phyloP scores from a whole-genome alignment of 2,329 filamentous ascomycete species.

The Venturia pyrina region DNA sequence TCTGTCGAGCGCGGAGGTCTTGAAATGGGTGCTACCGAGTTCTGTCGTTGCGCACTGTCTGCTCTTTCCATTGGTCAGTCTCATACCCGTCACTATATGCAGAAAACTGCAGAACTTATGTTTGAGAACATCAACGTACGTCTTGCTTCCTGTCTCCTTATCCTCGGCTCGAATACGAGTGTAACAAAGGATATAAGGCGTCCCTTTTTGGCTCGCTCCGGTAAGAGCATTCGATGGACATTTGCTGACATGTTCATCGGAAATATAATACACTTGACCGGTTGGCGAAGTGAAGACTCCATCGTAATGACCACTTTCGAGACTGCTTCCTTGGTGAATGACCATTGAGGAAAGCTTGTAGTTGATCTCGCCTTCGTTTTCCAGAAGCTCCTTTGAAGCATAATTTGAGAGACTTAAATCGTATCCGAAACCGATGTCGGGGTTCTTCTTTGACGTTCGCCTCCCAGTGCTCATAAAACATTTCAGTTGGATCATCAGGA shows the following conservation, averaged over 20 bases:
- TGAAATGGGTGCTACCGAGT: background rate
- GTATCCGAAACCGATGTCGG: background rate
- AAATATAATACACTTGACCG: background rate
- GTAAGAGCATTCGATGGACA: background rate
- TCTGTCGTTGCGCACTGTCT: background rate
- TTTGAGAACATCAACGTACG: background rate
- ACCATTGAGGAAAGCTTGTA: background rate
- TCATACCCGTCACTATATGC: background rate
- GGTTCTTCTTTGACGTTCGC: background rate
- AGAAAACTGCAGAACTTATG: background rate
- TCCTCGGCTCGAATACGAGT: background rate
- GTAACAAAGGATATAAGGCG: background rate
- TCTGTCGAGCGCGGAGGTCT: background rate
- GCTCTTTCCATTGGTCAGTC: background rate
- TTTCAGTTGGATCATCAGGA: conserved; percentile 2
- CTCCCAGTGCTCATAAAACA: background rate
- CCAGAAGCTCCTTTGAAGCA: background rate
- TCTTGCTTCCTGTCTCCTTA: background rate
- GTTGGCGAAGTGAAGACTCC: background rate
- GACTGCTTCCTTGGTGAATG: background rate
- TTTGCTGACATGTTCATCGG: background rate
- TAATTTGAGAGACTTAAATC: background rate
- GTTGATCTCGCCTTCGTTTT: background rate
- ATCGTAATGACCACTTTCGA: background rate
- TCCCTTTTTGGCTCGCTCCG: background rate